Evolutionary conservation across 148 eudicot species (phyloP).

Genomic region (Rhododendron williamsianum): DNA sequence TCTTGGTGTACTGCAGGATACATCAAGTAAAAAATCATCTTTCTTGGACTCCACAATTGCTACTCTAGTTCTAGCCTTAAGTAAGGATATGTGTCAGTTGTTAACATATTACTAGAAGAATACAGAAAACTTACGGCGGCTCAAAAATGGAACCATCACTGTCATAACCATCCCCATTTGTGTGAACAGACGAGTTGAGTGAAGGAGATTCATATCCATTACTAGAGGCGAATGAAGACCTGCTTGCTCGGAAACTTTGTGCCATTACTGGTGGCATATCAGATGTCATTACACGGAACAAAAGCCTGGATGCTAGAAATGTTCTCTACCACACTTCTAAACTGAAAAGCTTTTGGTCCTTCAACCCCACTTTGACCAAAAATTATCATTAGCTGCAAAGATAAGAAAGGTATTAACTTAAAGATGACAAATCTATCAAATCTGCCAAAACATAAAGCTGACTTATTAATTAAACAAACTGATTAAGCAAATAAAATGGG

Average conservation of each 20-base stretch:
- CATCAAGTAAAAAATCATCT: not conserved
- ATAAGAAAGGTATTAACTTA: not conserved
- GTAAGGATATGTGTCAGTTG: not conserved
- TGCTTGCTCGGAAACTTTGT: conserved; percentile 55
- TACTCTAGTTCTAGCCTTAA: conserved; percentile 5
- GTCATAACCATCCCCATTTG: conserved; percentile 88
- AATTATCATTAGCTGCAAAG: not conserved
- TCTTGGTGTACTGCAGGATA: conserved; percentile 69
- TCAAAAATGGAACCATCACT: conserved; percentile 92
- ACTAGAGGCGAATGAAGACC: conserved; percentile 55
- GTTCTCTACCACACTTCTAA: not conserved
- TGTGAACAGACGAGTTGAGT: conserved; percentile 41
- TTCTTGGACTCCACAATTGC: not conserved
- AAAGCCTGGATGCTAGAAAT: not conserved
- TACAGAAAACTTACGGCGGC: conserved; percentile 65
- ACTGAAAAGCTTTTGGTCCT: conserved; percentile 2
- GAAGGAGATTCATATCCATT: conserved; percentile 75
- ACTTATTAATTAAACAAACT: not conserved
- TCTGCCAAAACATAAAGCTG: not conserved
- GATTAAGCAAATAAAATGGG: not conserved
- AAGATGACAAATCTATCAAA: not conserved
- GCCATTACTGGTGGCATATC: conserved; percentile 56
- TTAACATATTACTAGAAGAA: not conserved
- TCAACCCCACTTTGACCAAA: not conserved
- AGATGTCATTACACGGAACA: conserved; percentile 39